Evolutionary conservation across 441 rosid species (phyloP), one percentile per base, ranked within the genome.

Genomic region (Brassica balearica): DNA sequence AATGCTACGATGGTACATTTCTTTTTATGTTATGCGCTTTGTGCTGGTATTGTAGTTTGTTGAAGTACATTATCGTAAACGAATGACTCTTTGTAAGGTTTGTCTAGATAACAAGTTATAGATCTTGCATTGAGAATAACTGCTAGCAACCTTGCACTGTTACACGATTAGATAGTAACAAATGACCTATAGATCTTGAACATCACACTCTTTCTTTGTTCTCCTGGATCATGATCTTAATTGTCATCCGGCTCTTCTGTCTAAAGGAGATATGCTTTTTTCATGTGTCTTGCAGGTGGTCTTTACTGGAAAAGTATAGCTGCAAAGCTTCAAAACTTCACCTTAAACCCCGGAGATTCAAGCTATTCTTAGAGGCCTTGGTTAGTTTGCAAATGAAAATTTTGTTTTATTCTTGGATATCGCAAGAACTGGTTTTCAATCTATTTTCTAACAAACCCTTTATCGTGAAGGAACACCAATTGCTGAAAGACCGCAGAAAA

Each of bases 271-370:
- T 25, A 29, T 71, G 62, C 0, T 71, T 15, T 34, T 76, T 76
- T 19, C 25, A 68, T 77, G 36, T 76, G 67, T 75, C 81, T 68
- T 82, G 69, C 86, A 96, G 99, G 99, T 96, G 99, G 98, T 92
- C 99, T 81, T 87, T 96, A 79, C 83, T 96, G 85, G 99, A 94
- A 85, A 96, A 96, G 82, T 91, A 96, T 83, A 96, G 97, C 83
- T 96, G 97, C 85, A 94, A 92, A 87, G 98, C 98, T 78, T 96
- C 99, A 74, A 96, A 96, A 84, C 98, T 96, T 87, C 99, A 96
- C 82, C 81, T 94, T 77, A 96, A 92, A 87, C 99, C 98, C 4
- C 90, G 99, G 68, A 87, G 98, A 81, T 94, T 92, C 79, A 96
- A 96, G 87, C 83, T 92, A 79, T 96, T 96, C 83, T 55, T 94